Conservation (phyloP, 345 rosid genomes). For the Conringia planisiliqua region DNA sequence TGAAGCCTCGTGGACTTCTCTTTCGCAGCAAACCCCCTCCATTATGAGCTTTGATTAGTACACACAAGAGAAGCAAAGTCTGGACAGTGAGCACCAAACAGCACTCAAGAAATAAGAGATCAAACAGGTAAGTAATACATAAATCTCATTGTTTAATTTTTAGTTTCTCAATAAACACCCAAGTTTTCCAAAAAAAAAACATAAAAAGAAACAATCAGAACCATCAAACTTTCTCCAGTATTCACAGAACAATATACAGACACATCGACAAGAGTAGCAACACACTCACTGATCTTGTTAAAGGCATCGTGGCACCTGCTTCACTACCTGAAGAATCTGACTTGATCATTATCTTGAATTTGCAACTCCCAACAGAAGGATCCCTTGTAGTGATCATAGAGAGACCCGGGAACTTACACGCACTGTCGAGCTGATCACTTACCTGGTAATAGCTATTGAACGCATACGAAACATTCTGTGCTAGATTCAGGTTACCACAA, state of each 20-base stretch:
- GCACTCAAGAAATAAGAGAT: constrained; percentile 15
- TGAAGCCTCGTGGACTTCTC: neutral
- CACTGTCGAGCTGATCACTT: constrained; percentile 50
- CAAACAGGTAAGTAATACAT: constrained; percentile 22
- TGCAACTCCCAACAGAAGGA: constrained; percentile 57
- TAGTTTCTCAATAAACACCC: constrained; percentile 11
- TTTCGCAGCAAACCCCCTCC: neutral
- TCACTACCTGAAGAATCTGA: constrained; percentile 12
- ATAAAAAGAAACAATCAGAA: constrained; percentile 3
- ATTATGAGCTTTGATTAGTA: neutral
- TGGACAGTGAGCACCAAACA: neutral
- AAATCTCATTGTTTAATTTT: constrained; percentile 16
- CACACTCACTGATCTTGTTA: constrained; percentile 1
- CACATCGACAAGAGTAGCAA: constrained; percentile 18
- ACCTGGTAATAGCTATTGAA: constrained; percentile 64
- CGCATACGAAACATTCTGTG: constrained; percentile 59
- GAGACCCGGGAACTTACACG: constrained; percentile 55
- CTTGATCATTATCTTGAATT: constrained; percentile 54
- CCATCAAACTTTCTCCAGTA: constrained; percentile 13
- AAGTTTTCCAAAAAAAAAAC: constrained; percentile 14
- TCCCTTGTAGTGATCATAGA: constrained; percentile 37
- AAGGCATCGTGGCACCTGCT: constrained; percentile 5
- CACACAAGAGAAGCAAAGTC: constrained; percentile 2
- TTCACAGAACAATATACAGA: constrained; percentile 35
- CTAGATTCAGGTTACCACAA: constrained; percentile 44